These are phyloP conservation scores for Arthrobotrys conoides DNA, from an alignment of 2,329 filamentous ascomycete species.

Conservation along the genomic window DNA sequence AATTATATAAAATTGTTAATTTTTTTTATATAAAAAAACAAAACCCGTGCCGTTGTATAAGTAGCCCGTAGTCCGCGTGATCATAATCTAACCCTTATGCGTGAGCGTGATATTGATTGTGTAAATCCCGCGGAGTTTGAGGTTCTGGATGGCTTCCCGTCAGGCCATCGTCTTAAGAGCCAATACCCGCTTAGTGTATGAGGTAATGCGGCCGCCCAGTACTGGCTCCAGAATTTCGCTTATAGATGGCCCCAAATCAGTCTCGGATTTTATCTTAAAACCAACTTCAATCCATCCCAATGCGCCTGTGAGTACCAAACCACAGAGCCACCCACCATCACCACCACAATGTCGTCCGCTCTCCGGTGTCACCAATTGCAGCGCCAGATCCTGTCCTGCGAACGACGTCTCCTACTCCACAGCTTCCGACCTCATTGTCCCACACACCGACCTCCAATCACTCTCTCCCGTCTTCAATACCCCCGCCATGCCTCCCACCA, in stretches of 20 bases:
- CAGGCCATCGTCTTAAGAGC: slow-evolving; percentile 20
- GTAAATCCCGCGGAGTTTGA: slow-evolving; percentile 28
- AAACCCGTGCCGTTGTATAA: background rate
- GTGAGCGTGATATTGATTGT: background rate
- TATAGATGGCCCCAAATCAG: slow-evolving; percentile 13
- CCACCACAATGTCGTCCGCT: slow-evolving; percentile 45
- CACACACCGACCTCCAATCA: background rate
- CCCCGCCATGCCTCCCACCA: slow-evolving; percentile 40
- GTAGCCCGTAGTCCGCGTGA: background rate
- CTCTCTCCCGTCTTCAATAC: slow-evolving; percentile 33
- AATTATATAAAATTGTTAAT: slow-evolving; percentile 25
- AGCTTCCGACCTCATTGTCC: slow-evolving; percentile 30
- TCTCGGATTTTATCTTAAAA: slow-evolving; percentile 7
- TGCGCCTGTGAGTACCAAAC: background rate
- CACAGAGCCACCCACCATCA: too few species aligned
- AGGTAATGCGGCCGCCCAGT: background rate
- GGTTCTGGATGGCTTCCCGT: background rate
- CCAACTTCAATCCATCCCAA: slow-evolving; percentile 1
- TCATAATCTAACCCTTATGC: too few species aligned
- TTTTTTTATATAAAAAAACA: slow-evolving; percentile 10
- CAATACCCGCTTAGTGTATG: background rate
- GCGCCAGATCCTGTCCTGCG: slow-evolving; percentile 37
- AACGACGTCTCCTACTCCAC: slow-evolving; percentile 44
- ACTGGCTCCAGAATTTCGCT: slow-evolving; percentile 3
- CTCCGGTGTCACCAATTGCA: slow-evolving; percentile 53